phyloP scores from a whole-genome alignment of 1,284 basidiomycete species.

The Puccinia triticina region DNA sequence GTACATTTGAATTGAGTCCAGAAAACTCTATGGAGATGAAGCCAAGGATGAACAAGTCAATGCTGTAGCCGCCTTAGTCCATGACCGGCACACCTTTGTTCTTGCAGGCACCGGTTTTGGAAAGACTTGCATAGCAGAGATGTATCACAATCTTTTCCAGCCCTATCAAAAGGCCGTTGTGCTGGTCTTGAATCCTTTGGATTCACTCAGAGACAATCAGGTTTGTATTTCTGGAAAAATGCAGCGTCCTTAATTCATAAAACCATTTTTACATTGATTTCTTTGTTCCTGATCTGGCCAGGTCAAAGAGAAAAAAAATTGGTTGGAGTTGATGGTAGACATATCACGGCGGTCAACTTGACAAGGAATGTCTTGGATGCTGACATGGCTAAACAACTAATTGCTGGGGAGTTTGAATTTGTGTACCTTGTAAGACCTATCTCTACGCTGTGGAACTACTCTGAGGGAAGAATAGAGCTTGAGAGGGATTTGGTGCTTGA shows the following conservation, averaged over 20 bases:
- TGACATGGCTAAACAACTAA: not conserved
- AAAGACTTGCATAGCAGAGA: too few relatives aligned
- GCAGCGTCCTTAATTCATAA: too few relatives aligned
- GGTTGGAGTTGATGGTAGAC: not conserved
- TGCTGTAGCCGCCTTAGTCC: not conserved
- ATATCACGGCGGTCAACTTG: conserved; percentile 7
- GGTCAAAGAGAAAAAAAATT: not conserved
- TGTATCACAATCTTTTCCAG: too few relatives aligned
- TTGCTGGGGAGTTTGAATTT: not conserved
- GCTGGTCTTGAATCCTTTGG: too few relatives aligned
- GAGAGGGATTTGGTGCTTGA: too few relatives aligned
- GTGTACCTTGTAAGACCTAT: not conserved
- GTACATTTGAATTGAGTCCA: not conserved
- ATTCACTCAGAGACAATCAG: too few relatives aligned
- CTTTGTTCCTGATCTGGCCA: too few relatives aligned
- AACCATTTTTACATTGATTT: too few relatives aligned
- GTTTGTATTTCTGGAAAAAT: not conserved
- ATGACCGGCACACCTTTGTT: not conserved
- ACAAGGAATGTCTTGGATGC: not conserved
- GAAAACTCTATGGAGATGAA: not conserved
- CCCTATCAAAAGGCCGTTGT: too few relatives aligned
- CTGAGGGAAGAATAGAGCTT: too few relatives aligned
- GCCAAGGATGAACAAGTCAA: not conserved
- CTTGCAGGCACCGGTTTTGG: too few relatives aligned
- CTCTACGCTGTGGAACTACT: too few relatives aligned